phyloP scores from a whole-genome alignment of 2,329 filamentous ascomycete genomes.

The Fusarium pseudonygamai region DNA sequence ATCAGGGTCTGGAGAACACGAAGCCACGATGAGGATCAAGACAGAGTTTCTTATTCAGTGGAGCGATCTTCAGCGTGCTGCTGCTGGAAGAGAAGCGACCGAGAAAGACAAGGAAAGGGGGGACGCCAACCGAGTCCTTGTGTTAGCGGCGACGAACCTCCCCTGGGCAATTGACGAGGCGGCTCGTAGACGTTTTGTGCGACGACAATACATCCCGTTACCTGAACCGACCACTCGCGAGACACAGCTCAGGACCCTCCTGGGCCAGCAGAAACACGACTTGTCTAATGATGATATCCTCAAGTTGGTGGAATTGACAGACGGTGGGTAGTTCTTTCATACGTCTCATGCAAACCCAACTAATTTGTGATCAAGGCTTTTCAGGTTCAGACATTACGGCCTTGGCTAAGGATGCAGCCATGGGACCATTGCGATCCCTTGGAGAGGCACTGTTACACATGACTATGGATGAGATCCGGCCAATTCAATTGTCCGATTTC shows the following conservation, averaged over 20 bases:
- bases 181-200: slow-evolving; percentile 87
- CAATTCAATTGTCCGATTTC: slow-evolving; percentile 86
- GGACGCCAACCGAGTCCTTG: slow-evolving; percentile 88
- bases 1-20: slow-evolving; percentile 86
- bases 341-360: not conserved
- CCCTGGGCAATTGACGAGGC: slow-evolving; percentile 99
- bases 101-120: slow-evolving; percentile 75
- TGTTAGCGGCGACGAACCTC: slow-evolving; percentile 93
- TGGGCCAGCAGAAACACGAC: slow-evolving; percentile 88
- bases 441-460: slow-evolving; percentile 91
- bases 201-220: slow-evolving; percentile 94
- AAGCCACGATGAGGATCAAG: slow-evolving; percentile 93
- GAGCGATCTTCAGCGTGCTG: slow-evolving; percentile 92
- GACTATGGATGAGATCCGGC: slow-evolving; percentile 92
- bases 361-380: slow-evolving; percentile 72
- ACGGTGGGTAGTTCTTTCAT: slow-evolving; percentile 66
- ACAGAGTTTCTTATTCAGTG: slow-evolving; percentile 98
- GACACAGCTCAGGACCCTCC: slow-evolving; percentile 78
- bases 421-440: slow-evolving; percentile 91
- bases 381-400: slow-evolving; percentile 97
- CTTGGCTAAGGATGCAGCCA: slow-evolving; percentile 95
- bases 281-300: slow-evolving; percentile 77
- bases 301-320: slow-evolving; percentile 79
- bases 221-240: slow-evolving; percentile 85
- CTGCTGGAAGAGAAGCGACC: slow-evolving; percentile 80